A percentile compares a stretch with the other conserved stretches of the same genome.
These are phyloP conservation scores for Rhodotorula mucilaginosa DNA, from an alignment of 1,284 basidiomycete species.

Conservation along the genomic window DNA sequence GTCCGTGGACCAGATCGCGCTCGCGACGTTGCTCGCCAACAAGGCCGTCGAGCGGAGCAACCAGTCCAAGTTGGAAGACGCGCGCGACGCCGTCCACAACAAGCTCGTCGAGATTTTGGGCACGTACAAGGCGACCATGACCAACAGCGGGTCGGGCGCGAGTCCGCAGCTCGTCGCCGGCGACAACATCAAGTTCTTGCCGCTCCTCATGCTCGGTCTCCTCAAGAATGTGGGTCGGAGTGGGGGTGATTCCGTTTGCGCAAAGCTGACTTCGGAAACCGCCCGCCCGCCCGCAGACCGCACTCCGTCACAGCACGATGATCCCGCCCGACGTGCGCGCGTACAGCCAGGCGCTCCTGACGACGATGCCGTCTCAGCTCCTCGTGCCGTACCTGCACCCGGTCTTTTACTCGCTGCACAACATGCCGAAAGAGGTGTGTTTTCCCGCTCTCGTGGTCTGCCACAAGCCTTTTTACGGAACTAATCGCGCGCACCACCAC, in stretches of 20 bases:
- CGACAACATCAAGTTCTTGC: constrained; percentile 91
- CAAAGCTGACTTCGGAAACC: neutral
- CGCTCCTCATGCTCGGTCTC: constrained; percentile 81
- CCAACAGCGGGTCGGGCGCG: constrained; percentile 83
- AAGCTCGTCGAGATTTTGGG: constrained; percentile 85
- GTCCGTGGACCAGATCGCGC: constrained; percentile 89
- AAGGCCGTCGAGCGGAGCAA: constrained; percentile 94
- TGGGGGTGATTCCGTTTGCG: neutral
- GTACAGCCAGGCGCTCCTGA: constrained; percentile 89
- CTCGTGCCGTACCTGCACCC: constrained; percentile 93
- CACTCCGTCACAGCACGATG: constrained; percentile 88
- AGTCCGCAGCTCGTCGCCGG: constrained; percentile 89
- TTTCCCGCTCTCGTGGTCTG: neutral
- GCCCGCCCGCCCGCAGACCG: constrained; percentile 60
- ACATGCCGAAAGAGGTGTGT: constrained; percentile 84
- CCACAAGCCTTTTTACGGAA: neutral
- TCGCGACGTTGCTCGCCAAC: constrained; percentile 85
- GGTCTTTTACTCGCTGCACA: constrained; percentile 92
- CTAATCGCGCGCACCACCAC: too few relatives aligned
- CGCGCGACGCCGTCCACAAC: constrained; percentile 83
- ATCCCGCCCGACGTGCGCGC: constrained; percentile 94
- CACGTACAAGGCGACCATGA: constrained; percentile 96
- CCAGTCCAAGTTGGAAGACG: constrained; percentile 84
- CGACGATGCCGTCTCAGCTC: constrained; percentile 84
- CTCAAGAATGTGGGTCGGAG: constrained; percentile 77